Evolutionary conservation across 805 yeast genomes (phyloP).

Genomic region (Candida nonsorbophila): DNA sequence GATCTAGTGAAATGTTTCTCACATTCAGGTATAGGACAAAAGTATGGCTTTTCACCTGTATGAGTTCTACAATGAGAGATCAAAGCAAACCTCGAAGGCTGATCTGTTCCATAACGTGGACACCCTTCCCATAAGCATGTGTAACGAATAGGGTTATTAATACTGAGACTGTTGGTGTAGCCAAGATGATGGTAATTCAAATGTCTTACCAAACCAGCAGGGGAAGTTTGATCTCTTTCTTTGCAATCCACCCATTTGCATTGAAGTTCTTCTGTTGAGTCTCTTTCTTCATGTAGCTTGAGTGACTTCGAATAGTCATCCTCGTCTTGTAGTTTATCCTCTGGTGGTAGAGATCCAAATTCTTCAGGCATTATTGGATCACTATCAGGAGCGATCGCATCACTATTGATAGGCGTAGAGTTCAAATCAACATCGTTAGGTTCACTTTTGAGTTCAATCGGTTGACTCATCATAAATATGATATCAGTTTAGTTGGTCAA

Average conservation of each 20-base stretch:
- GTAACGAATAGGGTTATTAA: conserved; percentile 21
- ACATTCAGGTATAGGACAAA: conserved; percentile 65
- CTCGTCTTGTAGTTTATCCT: conserved; percentile 1
- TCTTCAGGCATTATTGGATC: too few species aligned
- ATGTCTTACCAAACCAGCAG: conserved; percentile 27
- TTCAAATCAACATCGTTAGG: too few species aligned
- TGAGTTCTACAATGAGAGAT: conserved; percentile 61
- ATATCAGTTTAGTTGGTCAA: too few species aligned
- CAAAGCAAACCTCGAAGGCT: conserved; percentile 53
- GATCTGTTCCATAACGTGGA: conserved; percentile 43
- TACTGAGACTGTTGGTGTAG: conserved; percentile 9
- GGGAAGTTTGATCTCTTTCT: conserved; percentile 9
- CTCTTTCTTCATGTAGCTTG: conserved; percentile 1
- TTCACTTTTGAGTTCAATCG: too few species aligned
- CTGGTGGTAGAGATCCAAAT: conserved; percentile 1
- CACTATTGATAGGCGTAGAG: neutral
- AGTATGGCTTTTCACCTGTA: conserved; percentile 62
- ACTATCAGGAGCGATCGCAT: too few species aligned
- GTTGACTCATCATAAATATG: too few species aligned
- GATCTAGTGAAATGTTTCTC: conserved; percentile 52
- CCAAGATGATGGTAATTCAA: conserved; percentile 15
- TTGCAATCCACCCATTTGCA: conserved; percentile 33
- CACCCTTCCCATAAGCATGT: conserved; percentile 63
- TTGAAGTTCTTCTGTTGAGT: conserved; percentile 5
- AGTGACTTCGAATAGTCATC: conserved; percentile 1